Evolutionary conservation across 2,329 filamentous ascomycete genomes (phyloP), one percentile per base, ranked within the genome.

Genomic region (Ophiostoma tasmaniense): DNA sequence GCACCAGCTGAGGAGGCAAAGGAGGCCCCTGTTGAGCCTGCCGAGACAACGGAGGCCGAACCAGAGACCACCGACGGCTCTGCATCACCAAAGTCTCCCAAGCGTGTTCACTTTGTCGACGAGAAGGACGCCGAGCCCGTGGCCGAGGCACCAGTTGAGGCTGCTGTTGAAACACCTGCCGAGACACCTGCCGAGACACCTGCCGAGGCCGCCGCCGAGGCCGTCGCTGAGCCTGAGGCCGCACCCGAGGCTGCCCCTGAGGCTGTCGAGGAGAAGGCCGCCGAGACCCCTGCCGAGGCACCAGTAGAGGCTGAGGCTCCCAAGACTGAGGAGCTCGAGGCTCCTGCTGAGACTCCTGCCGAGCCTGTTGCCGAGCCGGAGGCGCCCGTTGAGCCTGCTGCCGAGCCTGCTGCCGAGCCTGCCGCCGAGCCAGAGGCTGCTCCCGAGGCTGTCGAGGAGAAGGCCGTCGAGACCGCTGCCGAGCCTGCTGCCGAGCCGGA

Each of bases 1-100:
- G 39, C 66, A 2, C 13, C 67, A 0, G 37, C 64, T 2, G 72
- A 71, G 61, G 25, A 64, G 3, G 17, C 37, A n/a, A 33, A n/a
- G 17, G 67, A 66, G 35, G n/a, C n/a, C n/a, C n/a, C n/a, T n/a
- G n/a, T n/a, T n/a, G n/a, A n/a, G n/a, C n/a, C n/a, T n/a, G n/a
- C n/a, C n/a, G n/a, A n/a, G n/a, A n/a, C n/a, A n/a, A n/a, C n/a
- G n/a, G 22, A 67, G n/a, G 55, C 67, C 14, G 67, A 64, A 14
- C 35, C 61, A 2, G 55, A 67, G 17, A 7, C 50, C 65, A n/a
- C n/a, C 28, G 50, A 55, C 37, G 17, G 39, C 35, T 20, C 25
- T 33, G n/a, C 35, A n/a, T 35, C 33, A 17, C 64, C n/a, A 42
- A 33, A 35, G 39, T 25, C 37, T 3, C 37, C 25, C 64, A 28